Evolutionary conservation across 2,329 filamentous ascomycete genomes (phyloP).

Genomic region (Epicoccum sorghinum): DNA sequence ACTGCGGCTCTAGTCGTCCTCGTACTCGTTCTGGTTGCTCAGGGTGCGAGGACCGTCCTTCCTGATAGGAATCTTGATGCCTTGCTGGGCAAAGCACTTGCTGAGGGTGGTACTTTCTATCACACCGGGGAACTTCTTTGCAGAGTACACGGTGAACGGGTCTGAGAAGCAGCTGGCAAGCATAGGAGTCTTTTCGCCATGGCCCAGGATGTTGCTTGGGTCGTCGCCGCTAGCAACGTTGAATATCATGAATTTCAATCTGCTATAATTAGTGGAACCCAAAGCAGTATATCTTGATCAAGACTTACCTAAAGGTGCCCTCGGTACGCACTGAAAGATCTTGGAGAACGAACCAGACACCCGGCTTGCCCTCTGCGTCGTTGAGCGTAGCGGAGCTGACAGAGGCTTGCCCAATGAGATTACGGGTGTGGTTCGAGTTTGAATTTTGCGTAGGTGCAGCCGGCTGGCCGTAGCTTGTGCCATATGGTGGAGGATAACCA

Average conservation of each 20-base stretch:
- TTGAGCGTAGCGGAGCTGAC: constrained; percentile 86
- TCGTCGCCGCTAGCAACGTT: constrained; percentile 70
- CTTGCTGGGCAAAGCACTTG: constrained; percentile 90
- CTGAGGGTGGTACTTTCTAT: constrained; percentile 91
- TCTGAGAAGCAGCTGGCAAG: constrained; percentile 87
- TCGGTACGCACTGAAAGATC: constrained; percentile 94
- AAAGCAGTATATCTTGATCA: neutral
- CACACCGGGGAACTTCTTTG: constrained; percentile 97
- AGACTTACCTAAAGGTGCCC: constrained; percentile 78
- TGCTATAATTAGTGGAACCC: constrained; percentile 31
- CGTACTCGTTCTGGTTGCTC: constrained; percentile 53
- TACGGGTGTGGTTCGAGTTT: constrained; percentile 79
- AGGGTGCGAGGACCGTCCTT: constrained; percentile 72
- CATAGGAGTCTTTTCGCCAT: constrained; percentile 73
- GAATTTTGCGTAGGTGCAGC: constrained; percentile 42
- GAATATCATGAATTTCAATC: constrained; percentile 77
- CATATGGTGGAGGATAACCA: constrained; percentile 17
- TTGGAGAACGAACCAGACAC: constrained; percentile 96
- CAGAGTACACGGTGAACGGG: constrained; percentile 90
- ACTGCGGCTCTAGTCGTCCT: constrained; percentile 41
- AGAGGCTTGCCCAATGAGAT: constrained; percentile 89
- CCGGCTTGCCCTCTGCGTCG: constrained; percentile 79
- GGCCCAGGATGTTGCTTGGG: constrained; percentile 69
- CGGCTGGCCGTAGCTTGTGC: constrained; percentile 16
- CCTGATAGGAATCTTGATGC: constrained; percentile 94